Evolutionary conservation across 768 basidiomycete genomes (phyloP).

Genomic region (Tulasnella sp.): DNA sequence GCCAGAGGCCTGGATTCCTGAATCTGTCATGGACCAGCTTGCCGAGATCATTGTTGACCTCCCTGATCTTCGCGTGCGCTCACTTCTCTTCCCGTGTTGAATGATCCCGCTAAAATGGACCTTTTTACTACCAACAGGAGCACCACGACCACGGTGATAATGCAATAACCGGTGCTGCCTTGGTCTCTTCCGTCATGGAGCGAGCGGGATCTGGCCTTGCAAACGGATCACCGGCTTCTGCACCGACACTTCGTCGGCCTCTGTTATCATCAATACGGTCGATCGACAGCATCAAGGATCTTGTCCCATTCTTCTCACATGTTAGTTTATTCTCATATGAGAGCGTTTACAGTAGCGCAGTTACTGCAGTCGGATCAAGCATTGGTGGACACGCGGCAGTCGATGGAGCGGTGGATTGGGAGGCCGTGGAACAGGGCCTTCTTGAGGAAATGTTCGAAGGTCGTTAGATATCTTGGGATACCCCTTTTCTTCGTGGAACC

Average conservation of each 20-base stretch:
- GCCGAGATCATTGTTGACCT: conserved; percentile 75
- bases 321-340: conserved; percentile 89
- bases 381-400: neutral
- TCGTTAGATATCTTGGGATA: conserved; percentile 1
- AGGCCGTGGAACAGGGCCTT: conserved; percentile 74
- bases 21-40: conserved; percentile 86
- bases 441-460: conserved; percentile 86
- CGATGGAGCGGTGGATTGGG: conserved; percentile 82
- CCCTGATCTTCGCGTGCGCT: conserved; percentile 38
- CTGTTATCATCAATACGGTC: conserved; percentile 63
- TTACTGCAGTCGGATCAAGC: neutral
- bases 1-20: conserved; percentile 75
- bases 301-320: conserved; percentile 86
- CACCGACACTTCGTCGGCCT: conserved; percentile 61
- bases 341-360: conserved; percentile 68
- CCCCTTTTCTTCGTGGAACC: neutral
- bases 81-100: neutral
- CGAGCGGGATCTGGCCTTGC: neutral
- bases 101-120: neutral
- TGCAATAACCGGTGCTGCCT: neutral
- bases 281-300: conserved; percentile 77
- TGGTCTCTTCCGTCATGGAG: neutral
- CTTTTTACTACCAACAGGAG: neutral
- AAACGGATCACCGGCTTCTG: conserved; percentile 34
- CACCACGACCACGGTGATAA: neutral